phyloP scores from a whole-genome alignment of 2,329 filamentous ascomycete species.

The Blastomyces gilchristii region DNA sequence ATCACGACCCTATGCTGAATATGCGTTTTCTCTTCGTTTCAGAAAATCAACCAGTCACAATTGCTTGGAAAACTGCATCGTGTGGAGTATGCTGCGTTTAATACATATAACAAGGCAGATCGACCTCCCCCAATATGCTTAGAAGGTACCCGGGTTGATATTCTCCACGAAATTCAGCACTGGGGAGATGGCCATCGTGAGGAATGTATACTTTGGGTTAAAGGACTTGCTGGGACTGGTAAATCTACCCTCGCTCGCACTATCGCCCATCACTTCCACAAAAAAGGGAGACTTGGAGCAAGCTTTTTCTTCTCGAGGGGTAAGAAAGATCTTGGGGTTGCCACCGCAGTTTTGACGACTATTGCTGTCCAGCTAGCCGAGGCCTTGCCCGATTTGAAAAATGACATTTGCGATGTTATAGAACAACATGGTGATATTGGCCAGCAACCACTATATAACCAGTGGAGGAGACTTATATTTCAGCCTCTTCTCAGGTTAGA shows the following conservation, averaged over 20 bases:
- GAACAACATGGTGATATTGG: slow-evolving; percentile 21
- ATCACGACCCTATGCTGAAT: not conserved
- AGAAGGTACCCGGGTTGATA: slow-evolving; percentile 16
- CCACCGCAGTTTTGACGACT: slow-evolving; percentile 20
- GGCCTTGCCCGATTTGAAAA: slow-evolving; percentile 22
- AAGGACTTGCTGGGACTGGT: slow-evolving; percentile 26
- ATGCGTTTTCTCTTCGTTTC: not conserved
- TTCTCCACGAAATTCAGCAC: slow-evolving; percentile 18
- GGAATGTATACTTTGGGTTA: slow-evolving; percentile 24
- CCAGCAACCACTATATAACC: slow-evolving; percentile 19
- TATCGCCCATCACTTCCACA: slow-evolving; percentile 14
- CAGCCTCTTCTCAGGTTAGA: slow-evolving; percentile 17
- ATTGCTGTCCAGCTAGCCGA: slow-evolving; percentile 23
- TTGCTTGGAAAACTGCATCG: slow-evolving; percentile 3
- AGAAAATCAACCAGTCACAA: slow-evolving; percentile 4
- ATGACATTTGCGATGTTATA: slow-evolving; percentile 17
- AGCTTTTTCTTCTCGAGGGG: slow-evolving; percentile 26
- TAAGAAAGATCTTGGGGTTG: slow-evolving; percentile 15
- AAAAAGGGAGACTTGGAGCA: slow-evolving; percentile 17
- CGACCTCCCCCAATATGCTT: slow-evolving; percentile 14
- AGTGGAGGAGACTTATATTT: slow-evolving; percentile 21
- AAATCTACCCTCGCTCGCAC: slow-evolving; percentile 27
- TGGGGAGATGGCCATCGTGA: slow-evolving; percentile 13
- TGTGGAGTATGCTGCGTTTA: slow-evolving; percentile 1
- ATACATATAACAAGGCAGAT: slow-evolving; percentile 3